Evolutionary conservation across 371 early-diverging fungal species (phyloP).

Genomic region (Syncephalastrum contaminatum): DNA sequence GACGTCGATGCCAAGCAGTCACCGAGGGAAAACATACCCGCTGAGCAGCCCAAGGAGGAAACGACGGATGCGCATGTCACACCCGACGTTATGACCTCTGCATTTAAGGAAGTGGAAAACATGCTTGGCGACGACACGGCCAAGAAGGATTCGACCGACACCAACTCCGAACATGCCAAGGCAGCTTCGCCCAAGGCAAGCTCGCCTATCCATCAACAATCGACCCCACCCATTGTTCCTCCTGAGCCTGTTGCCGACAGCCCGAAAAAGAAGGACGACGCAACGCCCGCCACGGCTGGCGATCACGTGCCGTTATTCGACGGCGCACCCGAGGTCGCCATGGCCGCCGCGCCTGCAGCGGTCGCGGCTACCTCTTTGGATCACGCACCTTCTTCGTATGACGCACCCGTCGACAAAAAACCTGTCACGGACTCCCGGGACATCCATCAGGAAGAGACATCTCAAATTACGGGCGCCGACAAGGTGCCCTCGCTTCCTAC

Average conservation of each 20-base stretch:
- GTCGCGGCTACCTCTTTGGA: no score
- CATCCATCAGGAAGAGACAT: no score
- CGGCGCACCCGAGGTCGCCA: no score
- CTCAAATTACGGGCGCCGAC: no score
- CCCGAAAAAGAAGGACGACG: neutral
- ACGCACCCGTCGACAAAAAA: no score
- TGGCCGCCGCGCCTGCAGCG: no score
- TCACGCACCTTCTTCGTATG: no score
- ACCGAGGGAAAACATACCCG: neutral
- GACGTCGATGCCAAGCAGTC: neutral
- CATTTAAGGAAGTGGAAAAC: conserved; percentile 17
- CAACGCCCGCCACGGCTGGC: neutral
- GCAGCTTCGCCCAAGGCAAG: neutral
- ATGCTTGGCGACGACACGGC: conserved; percentile 6
- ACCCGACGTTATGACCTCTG: conserved; percentile 6
- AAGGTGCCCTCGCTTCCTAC: neutral
- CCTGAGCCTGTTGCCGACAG: neutral
- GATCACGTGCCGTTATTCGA: neutral
- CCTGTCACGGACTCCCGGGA: no score
- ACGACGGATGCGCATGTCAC: no score
- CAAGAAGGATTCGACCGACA: neutral
- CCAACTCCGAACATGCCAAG: neutral
- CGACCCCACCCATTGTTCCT: conserved; percentile 1
- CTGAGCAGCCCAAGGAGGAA: no score
- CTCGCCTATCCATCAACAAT: neutral